These are phyloP conservation scores for Castanea crenata DNA, from an alignment of 306 rosid species.

Conservation along the genomic window DNA sequence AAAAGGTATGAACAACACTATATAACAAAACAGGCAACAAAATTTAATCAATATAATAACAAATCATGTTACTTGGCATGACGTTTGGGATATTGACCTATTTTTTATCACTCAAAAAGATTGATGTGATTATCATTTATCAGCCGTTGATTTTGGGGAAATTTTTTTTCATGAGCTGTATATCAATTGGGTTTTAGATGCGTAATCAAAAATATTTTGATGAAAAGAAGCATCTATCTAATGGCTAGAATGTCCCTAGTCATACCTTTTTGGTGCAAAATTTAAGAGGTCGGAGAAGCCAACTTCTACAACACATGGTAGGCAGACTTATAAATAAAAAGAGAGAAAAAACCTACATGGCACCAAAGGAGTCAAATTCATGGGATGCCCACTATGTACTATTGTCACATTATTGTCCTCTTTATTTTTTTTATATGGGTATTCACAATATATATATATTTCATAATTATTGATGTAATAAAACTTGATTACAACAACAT, in stretches of 20 bases:
- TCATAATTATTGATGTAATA: too few relatives aligned
- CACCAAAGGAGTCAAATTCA: conserved; percentile 58
- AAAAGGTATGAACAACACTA: neutral
- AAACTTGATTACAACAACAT: too few relatives aligned
- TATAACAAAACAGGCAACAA: neutral
- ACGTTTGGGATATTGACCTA: conserved; percentile 21
- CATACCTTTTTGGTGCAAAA: conserved; percentile 22
- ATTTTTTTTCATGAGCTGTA: conserved; percentile 17
- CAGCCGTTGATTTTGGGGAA: conserved; percentile 24
- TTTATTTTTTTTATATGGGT: neutral
- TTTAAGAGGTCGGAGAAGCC: conserved; percentile 33
- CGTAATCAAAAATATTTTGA: conserved; percentile 15
- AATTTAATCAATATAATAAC: conserved; percentile 17
- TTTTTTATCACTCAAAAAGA: neutral
- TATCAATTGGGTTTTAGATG: conserved; percentile 12
- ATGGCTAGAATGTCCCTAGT: conserved; percentile 17
- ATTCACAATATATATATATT: too few relatives aligned
- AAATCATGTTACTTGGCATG: conserved; percentile 19
- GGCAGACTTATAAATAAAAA: neutral
- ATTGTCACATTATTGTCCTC: conserved; percentile 40
- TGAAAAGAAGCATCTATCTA: conserved; percentile 19
- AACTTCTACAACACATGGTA: conserved; percentile 16
- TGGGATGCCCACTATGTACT: conserved; percentile 62
- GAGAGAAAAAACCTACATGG: conserved; percentile 26
- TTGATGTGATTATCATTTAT: neutral